These are phyloP conservation scores for Aureobasidium sp. DNA, from an alignment of 2,329 filamentous ascomycete species.

Conservation along the genomic window DNA sequence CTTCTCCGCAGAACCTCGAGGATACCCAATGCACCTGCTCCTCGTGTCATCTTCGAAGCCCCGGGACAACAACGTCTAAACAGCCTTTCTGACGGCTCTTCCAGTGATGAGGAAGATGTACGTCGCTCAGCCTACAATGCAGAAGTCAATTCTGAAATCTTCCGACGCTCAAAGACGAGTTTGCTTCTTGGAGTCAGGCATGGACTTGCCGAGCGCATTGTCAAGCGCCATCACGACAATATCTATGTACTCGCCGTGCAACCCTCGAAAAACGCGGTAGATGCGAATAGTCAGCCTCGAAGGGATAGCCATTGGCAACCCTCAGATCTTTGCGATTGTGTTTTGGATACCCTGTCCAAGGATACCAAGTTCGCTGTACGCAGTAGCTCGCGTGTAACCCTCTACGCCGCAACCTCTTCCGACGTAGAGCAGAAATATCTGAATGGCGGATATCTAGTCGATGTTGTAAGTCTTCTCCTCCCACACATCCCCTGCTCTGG, in stretches of 20 bases:
- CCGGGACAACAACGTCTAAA: slow-evolving; percentile 32
- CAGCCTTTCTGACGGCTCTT: not conserved
- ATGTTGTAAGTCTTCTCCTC: not conserved
- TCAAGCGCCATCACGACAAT: slow-evolving; percentile 7
- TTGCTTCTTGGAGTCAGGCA: slow-evolving; percentile 1
- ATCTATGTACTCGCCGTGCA: slow-evolving; percentile 4
- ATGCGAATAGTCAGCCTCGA: not conserved
- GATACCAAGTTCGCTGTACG: not conserved
- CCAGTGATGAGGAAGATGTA: not conserved
- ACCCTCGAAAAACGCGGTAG: not conserved
- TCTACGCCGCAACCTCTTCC: not conserved
- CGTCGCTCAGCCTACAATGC: not conserved
- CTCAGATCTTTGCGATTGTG: not conserved
- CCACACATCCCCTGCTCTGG: not conserved
- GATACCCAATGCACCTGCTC: slow-evolving; percentile 26
- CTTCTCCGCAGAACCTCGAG: slow-evolving; percentile 34
- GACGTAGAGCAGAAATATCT: slow-evolving; percentile 1
- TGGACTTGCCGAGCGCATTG: not conserved
- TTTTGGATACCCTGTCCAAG: not conserved
- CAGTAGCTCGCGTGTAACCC: not conserved
- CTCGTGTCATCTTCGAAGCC: slow-evolving; percentile 34
- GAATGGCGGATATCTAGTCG: slow-evolving; percentile 5
- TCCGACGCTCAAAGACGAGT: slow-evolving; percentile 1
- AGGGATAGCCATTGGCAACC: slow-evolving; percentile 1
- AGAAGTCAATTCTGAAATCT: slow-evolving; percentile 2